These are phyloP conservation scores for Coemansia sp. DNA, from an alignment of 192 early-diverging fungal genomes.

Conservation along the genomic window DNA sequence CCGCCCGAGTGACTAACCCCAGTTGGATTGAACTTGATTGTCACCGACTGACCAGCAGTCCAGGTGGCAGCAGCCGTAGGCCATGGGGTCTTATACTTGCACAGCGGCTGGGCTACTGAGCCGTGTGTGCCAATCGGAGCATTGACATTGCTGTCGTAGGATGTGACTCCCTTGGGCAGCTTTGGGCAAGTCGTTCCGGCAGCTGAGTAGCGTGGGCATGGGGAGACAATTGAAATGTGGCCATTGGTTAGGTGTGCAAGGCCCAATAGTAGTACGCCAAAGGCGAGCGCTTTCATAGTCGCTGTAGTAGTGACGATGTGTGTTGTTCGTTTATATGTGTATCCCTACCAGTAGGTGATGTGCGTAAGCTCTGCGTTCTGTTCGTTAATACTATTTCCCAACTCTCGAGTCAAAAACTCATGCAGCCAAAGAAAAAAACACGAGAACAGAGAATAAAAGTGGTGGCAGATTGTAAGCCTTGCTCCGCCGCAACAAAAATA, in stretches of 20 bases:
- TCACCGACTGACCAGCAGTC: slow-evolving; percentile 56
- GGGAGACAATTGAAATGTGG: slow-evolving; percentile 14
- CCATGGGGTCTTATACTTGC: slow-evolving; percentile 37
- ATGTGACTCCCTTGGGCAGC: slow-evolving; percentile 23
- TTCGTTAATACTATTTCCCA: background rate
- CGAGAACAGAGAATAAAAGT: slow-evolving; percentile 5
- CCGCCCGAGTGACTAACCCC: slow-evolving; percentile 58
- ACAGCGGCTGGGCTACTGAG: slow-evolving; percentile 24
- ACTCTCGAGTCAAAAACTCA: background rate
- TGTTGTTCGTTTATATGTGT: background rate
- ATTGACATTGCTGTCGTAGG: slow-evolving; percentile 46
- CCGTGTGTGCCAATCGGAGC: slow-evolving; percentile 23
- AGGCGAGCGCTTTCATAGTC: slow-evolving; percentile 1
- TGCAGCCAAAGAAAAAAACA: background rate
- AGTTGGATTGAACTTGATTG: slow-evolving; percentile 45
- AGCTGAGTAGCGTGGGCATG: slow-evolving; percentile 19
- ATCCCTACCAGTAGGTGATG: background rate
- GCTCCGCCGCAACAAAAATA: background rate
- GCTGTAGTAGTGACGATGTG: background rate
- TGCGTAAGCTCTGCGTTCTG: background rate
- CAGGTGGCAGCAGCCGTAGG: slow-evolving; percentile 41
- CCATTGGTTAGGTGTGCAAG: slow-evolving; percentile 3
- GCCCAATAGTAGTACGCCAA: slow-evolving; percentile 6
- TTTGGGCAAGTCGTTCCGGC: slow-evolving; percentile 11
- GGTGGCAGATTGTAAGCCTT: background rate